phyloP scores from a whole-genome alignment of 2,329 filamentous ascomycete genomes.

The Hypoxylon sp. region DNA sequence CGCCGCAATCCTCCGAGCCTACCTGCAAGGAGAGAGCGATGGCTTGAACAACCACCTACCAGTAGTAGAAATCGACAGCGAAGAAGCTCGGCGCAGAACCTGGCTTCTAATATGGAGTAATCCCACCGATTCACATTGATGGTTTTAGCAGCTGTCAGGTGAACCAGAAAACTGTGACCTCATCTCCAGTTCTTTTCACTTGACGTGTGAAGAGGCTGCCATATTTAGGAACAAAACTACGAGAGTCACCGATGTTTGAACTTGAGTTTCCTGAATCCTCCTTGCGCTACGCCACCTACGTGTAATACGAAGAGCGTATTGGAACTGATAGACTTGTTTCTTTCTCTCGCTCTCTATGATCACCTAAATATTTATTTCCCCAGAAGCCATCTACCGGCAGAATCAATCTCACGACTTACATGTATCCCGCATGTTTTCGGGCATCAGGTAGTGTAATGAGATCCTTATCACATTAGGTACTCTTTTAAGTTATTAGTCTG shows the following conservation, averaged over 20 bases:
- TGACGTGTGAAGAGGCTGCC: conserved; percentile 11
- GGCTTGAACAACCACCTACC: conserved; percentile 24
- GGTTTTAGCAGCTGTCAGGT: conserved; percentile 1
- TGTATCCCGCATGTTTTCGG: conserved; percentile 1
- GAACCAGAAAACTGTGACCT: conserved; percentile 8
- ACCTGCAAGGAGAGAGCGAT: conserved; percentile 12
- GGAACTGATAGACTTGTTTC: neutral
- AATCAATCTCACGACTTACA: conserved; percentile 12
- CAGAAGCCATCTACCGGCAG: conserved; percentile 25
- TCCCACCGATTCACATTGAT: conserved; percentile 31
- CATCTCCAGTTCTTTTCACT: conserved; percentile 3
- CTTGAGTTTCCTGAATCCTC: conserved; percentile 35
- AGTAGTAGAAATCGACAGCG: conserved; percentile 12
- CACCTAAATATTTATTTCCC: conserved; percentile 14
- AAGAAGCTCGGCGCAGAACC: conserved; percentile 17
- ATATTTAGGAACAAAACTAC: conserved; percentile 16
- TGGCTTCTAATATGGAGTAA: conserved; percentile 18
- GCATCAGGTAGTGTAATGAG: conserved; percentile 8
- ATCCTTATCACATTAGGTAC: conserved; percentile 30
- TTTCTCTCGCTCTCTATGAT: conserved; percentile 11
- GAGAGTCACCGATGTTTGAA: conserved; percentile 37
- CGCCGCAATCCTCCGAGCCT: conserved; percentile 30
- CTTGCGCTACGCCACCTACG: conserved; percentile 15
- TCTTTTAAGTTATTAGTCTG: conserved; percentile 41
- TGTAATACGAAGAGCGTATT: conserved; percentile 20